These are phyloP conservation scores for Trichosanthes cucumerina DNA, from an alignment of 306 rosid genomes.

Conservation along the genomic window DNA sequence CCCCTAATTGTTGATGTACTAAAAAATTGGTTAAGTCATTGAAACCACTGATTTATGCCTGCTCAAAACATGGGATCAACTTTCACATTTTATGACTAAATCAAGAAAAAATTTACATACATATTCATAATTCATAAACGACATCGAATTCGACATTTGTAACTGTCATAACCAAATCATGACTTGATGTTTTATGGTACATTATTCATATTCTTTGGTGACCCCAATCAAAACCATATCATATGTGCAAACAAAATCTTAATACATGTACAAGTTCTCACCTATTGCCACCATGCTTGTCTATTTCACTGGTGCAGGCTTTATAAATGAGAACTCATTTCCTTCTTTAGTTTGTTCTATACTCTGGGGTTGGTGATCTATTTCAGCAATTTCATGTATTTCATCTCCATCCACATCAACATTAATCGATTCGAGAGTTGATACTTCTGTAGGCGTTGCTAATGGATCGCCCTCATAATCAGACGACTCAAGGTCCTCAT, in stretches of 20 bases:
- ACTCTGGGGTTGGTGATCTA: too few species aligned
- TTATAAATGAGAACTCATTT: slow-evolving; percentile 37
- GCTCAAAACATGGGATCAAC: too few species aligned
- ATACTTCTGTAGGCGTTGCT: background rate
- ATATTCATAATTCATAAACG: background rate
- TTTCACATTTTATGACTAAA: too few species aligned
- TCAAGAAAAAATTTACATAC: background rate
- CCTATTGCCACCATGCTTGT: background rate
- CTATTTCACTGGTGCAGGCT: slow-evolving; percentile 4
- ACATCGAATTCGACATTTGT: background rate
- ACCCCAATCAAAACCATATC: background rate
- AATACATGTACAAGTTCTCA: background rate
- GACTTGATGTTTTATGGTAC: background rate
- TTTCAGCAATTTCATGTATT: slow-evolving; percentile 8
- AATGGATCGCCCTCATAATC: slow-evolving; percentile 18
- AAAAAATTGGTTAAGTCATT: too few species aligned
- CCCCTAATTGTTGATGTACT: too few species aligned
- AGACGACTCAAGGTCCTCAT: slow-evolving; percentile 28
- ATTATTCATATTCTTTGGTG: background rate
- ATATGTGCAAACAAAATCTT: background rate
- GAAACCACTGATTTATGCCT: too few species aligned
- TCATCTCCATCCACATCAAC: slow-evolving; percentile 10
- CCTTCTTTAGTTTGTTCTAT: slow-evolving; percentile 12
- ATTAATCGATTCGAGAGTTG: background rate
- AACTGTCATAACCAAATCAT: background rate